Evolutionary conservation across 805 yeast species (phyloP).

Genomic region (Pichia ethanolica): DNA sequence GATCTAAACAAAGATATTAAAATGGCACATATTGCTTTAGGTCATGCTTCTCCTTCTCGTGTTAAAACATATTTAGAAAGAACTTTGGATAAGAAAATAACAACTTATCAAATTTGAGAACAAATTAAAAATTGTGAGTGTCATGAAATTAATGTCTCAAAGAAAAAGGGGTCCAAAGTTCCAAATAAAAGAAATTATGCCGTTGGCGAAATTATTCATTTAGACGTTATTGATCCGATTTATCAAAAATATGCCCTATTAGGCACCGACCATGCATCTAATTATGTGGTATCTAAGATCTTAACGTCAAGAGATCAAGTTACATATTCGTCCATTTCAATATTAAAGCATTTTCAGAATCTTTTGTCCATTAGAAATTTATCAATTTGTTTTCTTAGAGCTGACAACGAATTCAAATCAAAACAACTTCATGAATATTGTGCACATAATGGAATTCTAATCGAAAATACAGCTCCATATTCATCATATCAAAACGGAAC

Average conservation of each 20-base stretch:
- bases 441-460: background rate
- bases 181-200: background rate
- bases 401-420: background rate
- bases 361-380: background rate
- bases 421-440: background rate
- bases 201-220: background rate
- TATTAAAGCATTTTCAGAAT: background rate
- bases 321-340: background rate
- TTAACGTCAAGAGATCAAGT: background rate
- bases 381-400: background rate
- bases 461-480: background rate
- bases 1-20: background rate
- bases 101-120: background rate
- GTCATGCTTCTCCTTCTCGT: background rate
- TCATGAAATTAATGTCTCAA: background rate
- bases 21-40: background rate
- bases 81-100: background rate
- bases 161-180: background rate
- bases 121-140: background rate
- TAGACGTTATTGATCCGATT: background rate
- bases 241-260: background rate
- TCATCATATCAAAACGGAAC: background rate
- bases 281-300: background rate
- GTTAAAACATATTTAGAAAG: background rate
- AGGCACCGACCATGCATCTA: background rate